Base-by-base conservation (phyloP, 352 stramenopile species). In the Globisporangium camurandrum region DNA sequence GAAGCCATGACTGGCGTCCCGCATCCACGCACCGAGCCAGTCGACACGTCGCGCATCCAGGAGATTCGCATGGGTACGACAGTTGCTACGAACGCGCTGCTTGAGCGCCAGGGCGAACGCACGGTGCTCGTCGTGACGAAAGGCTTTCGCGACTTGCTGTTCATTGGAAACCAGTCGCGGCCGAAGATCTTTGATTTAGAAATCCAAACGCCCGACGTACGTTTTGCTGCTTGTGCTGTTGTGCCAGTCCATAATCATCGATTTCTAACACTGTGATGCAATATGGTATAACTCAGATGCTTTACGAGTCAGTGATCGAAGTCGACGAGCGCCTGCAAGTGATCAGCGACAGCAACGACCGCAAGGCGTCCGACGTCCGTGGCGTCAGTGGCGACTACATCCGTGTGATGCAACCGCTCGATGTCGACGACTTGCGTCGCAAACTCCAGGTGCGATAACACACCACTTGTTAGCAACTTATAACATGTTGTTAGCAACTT, bases 121-220 rank as follows among this genome's bases (percentile, higher is more conserved):
- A 98, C 91, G 54, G 95, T 88, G 43, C 75, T 99, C 2, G 67
- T 99, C 7, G 98, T 90, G 11, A 99, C 96, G 10, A 73, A 91
- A 50, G 95, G 96, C 37, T 98, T 99, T 70, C 73, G 74, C 36
- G 96, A 99, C 69, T 65, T 99, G 47, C 76, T 99, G 22, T 93
- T 97, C 67, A 99, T 99, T 72, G 96, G 96, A 27, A 98, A 98
- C 69, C 97, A 99, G 71, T 93, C 90, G n/a, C 84, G 97, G 22
- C 91, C 92, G 10, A 88, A 98, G 64, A 99, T 99, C 62, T 98
- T 98, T 47, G 93, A 98, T 61, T 68, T 97, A 54, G 95, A 94
- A 79, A 98, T 98, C 75, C 70, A 76, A 45, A 94, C 75, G 54
- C 85, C 85, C 1, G 84, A 95, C 41, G 84, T 95, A 62, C 17